Conservation (phyloP, 345 rosid species). For the Corchorus olitorius region DNA sequence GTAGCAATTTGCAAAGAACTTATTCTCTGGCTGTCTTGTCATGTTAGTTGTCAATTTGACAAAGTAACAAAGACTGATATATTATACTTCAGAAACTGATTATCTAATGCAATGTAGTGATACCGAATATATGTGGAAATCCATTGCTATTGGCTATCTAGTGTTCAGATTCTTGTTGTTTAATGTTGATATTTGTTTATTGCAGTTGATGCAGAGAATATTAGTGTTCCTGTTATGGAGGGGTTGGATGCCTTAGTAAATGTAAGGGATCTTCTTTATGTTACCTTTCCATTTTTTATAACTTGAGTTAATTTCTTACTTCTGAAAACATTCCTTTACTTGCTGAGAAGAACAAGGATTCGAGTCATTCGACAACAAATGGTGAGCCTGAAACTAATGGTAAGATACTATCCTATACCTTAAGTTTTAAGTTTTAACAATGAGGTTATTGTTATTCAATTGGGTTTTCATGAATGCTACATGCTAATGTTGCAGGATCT, state of each 20-base stretch:
- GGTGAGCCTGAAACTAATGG: conserved; percentile 50
- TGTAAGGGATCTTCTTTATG: conserved; percentile 34
- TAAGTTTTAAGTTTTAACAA: not conserved
- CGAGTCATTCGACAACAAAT: conserved; percentile 15
- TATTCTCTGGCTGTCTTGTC: not conserved
- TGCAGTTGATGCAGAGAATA: conserved; percentile 47
- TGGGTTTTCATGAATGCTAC: conserved; percentile 11
- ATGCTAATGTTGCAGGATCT: conserved; percentile 44
- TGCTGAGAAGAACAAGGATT: conserved; percentile 41
- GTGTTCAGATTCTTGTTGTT: not conserved
- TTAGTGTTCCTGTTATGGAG: conserved; percentile 69
- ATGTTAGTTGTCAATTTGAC: not conserved
- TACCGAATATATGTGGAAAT: not conserved
- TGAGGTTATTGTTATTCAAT: not conserved
- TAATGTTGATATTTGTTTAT: not conserved
- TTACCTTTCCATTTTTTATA: not conserved
- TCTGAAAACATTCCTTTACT: conserved; percentile 11
- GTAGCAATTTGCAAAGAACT: conserved; percentile 40
- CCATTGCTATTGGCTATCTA: not conserved
- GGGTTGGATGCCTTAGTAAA: conserved; percentile 49
- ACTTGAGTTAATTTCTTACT: not conserved
- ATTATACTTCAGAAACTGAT: too few species aligned
- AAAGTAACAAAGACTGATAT: too few species aligned
- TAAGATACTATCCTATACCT: conserved; percentile 30
- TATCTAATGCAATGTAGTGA: too few species aligned